Percentiles rank a stretch among this genome's conserved stretches.
phyloP scores from a whole-genome alignment of 148 eudicot species.

The Selenicereus undatus region DNA sequence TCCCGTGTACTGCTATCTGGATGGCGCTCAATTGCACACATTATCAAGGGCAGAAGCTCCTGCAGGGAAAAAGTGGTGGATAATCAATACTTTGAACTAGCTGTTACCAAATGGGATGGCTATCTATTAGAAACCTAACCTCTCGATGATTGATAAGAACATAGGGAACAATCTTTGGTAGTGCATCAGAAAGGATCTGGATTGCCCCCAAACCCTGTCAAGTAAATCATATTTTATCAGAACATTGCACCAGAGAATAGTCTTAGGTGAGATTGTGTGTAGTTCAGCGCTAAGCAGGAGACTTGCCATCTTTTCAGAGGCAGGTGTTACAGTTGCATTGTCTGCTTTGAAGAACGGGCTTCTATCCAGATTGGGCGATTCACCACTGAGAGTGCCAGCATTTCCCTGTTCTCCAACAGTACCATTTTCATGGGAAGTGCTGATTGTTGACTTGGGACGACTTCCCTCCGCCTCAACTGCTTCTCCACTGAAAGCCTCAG shows the following conservation, averaged over 20 bases:
- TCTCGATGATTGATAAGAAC: constrained; percentile 96
- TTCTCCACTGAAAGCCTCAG: constrained; percentile 33
- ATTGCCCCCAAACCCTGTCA: constrained; percentile 84
- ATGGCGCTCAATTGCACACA: constrained; percentile 99
- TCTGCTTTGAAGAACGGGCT: constrained; percentile 38
- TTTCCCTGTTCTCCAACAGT: constrained; percentile 28
- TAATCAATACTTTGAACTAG: constrained; percentile 3
- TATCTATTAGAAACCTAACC: constrained; percentile 40
- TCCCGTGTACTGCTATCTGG: constrained; percentile 88
- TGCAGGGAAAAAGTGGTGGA: constrained; percentile 27
- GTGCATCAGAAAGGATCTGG: constrained; percentile 87
- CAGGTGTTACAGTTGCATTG: constrained; percentile 33
- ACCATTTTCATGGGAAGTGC: constrained; percentile 31
- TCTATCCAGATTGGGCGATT: constrained; percentile 36
- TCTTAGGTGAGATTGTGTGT: neutral
- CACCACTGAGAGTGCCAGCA: constrained; percentile 31
- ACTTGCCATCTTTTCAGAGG: constrained; percentile 59
- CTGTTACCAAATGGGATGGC: constrained; percentile 1
- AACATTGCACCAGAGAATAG: neutral
- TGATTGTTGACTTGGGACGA: constrained; percentile 27
- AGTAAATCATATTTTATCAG: constrained; percentile 18
- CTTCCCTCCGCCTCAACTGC: constrained; percentile 26
- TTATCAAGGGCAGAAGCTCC: constrained; percentile 99
- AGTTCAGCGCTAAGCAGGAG: constrained; percentile 13
- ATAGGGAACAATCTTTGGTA: constrained; percentile 96